Evolutionary conservation across 306 rosid genomes (phyloP).

Genomic region (Lotus japonicus): DNA sequence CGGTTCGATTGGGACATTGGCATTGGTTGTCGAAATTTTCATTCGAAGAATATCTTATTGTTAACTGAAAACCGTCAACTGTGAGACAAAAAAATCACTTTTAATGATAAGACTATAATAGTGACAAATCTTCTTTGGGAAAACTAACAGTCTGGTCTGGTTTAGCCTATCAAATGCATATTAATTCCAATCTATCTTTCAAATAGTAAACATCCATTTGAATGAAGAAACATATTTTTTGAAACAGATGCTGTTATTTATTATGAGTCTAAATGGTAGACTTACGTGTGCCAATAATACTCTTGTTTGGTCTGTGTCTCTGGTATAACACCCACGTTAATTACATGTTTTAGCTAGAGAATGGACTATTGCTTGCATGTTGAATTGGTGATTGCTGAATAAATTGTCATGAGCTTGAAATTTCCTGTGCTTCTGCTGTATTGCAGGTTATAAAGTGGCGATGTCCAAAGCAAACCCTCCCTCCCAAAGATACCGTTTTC

Average conservation of each 20-base stretch:
- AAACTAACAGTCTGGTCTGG: neutral
- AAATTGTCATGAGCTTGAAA: conserved; percentile 9
- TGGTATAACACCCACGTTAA: neutral
- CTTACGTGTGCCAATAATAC: neutral
- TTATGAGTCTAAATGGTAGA: conserved; percentile 39
- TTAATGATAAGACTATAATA: neutral
- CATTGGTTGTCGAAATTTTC: neutral
- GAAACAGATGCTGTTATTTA: conserved; percentile 51
- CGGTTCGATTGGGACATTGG: neutral
- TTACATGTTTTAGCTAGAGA: neutral
- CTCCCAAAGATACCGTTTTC: conserved; percentile 21
- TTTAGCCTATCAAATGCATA: neutral
- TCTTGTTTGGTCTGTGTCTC: conserved; percentile 4
- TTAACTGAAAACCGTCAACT: neutral
- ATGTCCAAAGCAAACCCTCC: conserved; percentile 36
- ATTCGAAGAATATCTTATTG: neutral
- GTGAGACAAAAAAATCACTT: neutral
- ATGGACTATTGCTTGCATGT: neutral
- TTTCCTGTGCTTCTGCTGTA: conserved; percentile 4
- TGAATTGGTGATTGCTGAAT: neutral
- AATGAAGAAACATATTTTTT: conserved; percentile 43
- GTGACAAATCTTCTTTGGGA: neutral
- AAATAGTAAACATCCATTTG: conserved; percentile 32
- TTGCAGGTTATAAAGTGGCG: conserved; percentile 45
- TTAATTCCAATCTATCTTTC: neutral